Evolutionary conservation across 2,329 filamentous ascomycete genomes (phyloP), one percentile per base, ranked within the genome.

Genomic region (Fusarium odoratissimum): DNA sequence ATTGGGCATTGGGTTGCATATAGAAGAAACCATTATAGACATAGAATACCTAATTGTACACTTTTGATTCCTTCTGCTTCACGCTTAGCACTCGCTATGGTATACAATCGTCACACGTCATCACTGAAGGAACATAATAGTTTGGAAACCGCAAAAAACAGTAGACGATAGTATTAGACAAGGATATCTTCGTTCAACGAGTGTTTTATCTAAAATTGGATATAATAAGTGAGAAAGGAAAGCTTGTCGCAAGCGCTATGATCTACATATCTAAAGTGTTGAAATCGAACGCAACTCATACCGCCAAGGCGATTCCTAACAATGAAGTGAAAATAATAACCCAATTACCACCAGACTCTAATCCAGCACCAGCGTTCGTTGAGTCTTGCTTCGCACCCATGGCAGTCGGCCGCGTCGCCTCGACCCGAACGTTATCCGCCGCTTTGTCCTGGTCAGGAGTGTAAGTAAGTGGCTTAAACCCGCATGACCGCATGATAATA

Each of bases 401-500:
- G 6, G 65, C 67, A 9, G 72, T 65, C 2, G 81, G 80, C 41
- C 71, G 73, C n/a, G 72, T 71, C 6, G 82, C 82, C 60, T 78
- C 73, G 9, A 84, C 83, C 12, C 69, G 70, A 17, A 84, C 64
- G 23, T 81, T 80, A 37, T 80, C 68, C 31, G 75, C 82, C 23
- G 79, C 61, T 12, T 64, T 74, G 62, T 84, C 81, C 40, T 79
- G 71, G 30, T 69, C 74, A 1, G 76, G 75, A 9, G 73, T 75
- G 64, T 83, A 84, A 16, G 64, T 67, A 38, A 77, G 56, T 9
- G 68, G 33, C 11, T 67, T 46, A 45, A 84, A 84, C 59, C 78
- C 79, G 72, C 83, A 84, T 14, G 75, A 74, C 11, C 71, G 60
- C 75, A 84, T 79, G 64, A 84, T 82, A 11, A 79, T 64, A 19